Evolutionary conservation across 257 asterid species (phyloP), one percentile per base, ranked within the genome.

Genomic region (Perilla frutescens): DNA sequence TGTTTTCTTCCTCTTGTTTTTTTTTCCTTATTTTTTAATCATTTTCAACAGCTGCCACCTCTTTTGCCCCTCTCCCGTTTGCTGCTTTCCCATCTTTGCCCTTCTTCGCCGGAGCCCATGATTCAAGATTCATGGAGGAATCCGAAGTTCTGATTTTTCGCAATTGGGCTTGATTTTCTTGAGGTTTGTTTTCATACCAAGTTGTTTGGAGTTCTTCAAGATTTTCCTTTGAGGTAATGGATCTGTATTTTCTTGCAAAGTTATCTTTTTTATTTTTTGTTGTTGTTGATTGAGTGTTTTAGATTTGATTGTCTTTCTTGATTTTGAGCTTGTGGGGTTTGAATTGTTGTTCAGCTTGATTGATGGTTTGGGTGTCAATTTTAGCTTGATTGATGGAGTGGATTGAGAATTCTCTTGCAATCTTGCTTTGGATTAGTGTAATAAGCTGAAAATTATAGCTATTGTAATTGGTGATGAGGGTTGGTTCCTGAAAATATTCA

Each of bases 41-140:
- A 12, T 62, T 55, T 75, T 70, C 65, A 40, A 47, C 78, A 72
- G 73, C 73, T 70, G 72, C 80, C 73, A 29, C 55, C 78, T 32
- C 73, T 63, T 67, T n/a, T 14, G 36, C 70, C 65, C 37, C 65
- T 48, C 64, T 31, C 8, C 47, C 15, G 66, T 58, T 64, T 63
- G 56, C 60, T 63, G 56, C 60, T 79, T 74, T 56, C 78, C 78
- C 80, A 45, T 66, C 47, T 81, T 34, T 55, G 73, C 59, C 55
- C 68, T 71, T 7, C 31, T 40, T 31, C 66, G 47, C 65, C 8
- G 39, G 49, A 66, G 48, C 66, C 78, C 78, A 70, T 70, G 77
- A 68, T 67, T 77, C 79, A 26, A 36, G 79, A 77, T 81, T 81
- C 79, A 74, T 75, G 84, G 84, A 58, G 62, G 82, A 59, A 66